Evolutionary conservation across 192 early-diverging fungal species (phyloP), one percentile per base, ranked within the genome.

Genomic region (Lobosporangium transversale): DNA sequence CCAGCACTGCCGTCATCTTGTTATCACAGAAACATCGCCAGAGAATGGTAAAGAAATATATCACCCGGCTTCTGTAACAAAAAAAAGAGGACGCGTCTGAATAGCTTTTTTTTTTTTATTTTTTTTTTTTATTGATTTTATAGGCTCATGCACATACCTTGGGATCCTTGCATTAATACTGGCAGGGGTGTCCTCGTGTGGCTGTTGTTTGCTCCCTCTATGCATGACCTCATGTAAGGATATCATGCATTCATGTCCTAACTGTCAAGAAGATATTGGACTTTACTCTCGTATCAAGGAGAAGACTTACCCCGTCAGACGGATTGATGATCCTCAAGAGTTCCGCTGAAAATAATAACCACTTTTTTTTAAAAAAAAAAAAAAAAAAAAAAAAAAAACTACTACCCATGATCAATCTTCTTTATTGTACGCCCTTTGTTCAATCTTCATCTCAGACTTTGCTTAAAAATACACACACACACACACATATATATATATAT

Each of bases 241-340:
- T 36, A 52, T 71, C 15, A 64, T 71, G 69, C 69, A 71, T 33
- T 71, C 69, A 33, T 71, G 69, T 58, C 69, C 69, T 20, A 64
- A 62, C 54, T 71, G 69, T 29, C 54, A 71, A 8, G 61, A 64
- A 26, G 69, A 71, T 26, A 63, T 71, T 44, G 69, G 69, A 15
- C 48, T 71, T 0, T 71, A 71, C 23, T 61, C 58, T 4, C 44
- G 69, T 21, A 44, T 63, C 17, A 71, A 71, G 35, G 61, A 64
- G 24, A 63, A 23, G 10, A 71, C 69, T 1, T 71, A 33, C n/a
- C 60, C 61, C 23, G 59, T 62, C 47, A 35, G 45, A 23, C 18
- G 53, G n/a, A n/a, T n/a, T n/a, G n/a, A n/a, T n/a, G n/a, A n/a
- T n/a, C n/a, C n/a, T n/a, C n/a, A n/a, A n/a, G n/a, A n/a, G n/a